Evolutionary conservation across 805 yeast genomes (phyloP).

Genomic region (Sugiyamaella mastotermitis): DNA sequence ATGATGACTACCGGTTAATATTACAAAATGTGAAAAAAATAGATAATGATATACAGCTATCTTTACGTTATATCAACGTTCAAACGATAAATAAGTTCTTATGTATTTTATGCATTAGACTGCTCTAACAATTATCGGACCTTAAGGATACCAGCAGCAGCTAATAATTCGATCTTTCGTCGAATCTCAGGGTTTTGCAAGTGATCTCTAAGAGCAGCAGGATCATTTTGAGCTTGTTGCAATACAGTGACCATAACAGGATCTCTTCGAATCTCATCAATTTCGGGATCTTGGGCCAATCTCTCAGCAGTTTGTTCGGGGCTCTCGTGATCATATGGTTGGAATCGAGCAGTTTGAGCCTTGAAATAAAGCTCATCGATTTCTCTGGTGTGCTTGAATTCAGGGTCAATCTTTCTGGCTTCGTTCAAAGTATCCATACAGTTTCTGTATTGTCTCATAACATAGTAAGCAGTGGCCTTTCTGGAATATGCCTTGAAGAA

Average conservation of each 20-base stretch:
- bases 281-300: constrained; percentile 89
- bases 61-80: too few relatives aligned
- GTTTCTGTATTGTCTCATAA: constrained; percentile 78
- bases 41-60: too few relatives aligned
- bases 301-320: constrained; percentile 92
- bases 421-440: constrained; percentile 74
- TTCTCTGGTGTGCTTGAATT: constrained; percentile 56
- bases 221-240: constrained; percentile 89
- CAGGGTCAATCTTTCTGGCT: constrained; percentile 72
- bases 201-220: constrained; percentile 95
- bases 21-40: too few relatives aligned
- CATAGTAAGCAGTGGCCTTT: constrained; percentile 90
- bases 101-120: too few relatives aligned
- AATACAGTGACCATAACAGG: constrained; percentile 95
- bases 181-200: constrained; percentile 93
- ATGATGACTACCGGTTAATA: too few relatives aligned
- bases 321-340: constrained; percentile 79
- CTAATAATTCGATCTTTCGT: constrained; percentile 78
- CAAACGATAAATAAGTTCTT: too few relatives aligned
- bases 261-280: constrained; percentile 79
- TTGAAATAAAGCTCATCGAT: constrained; percentile 76
- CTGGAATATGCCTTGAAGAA: constrained; percentile 94
- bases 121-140: too few relatives aligned
- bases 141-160: constrained; percentile 96
- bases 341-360: constrained; percentile 73